Evolutionary conservation across 345 rosid species (phyloP), one percentile per base, ranked within the genome.

Genomic region (Pistacia integerrima): DNA sequence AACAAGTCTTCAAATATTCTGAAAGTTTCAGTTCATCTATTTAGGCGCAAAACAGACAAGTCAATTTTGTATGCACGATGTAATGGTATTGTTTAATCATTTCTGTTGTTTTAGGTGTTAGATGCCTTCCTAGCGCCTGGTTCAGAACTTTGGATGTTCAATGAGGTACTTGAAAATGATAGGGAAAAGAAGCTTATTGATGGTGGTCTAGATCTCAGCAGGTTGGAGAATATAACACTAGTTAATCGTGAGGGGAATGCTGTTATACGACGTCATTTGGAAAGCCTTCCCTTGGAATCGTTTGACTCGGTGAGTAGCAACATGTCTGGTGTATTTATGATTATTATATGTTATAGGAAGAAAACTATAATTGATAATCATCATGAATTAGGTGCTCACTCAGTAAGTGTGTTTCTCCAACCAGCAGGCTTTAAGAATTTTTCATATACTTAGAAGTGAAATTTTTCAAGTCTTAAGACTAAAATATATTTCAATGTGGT

Each of bases 91-190:
- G 48, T 66, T 44, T 62, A 33, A 58, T 80, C 8, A 28, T 72
- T 38, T 54, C 59, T 85, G 49, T 68, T 81, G 64, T 18, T 76
- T 64, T 77, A 89, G 93, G 95, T 88, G 69, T 76, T 91, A 88
- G 95, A 91, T 82, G 93, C 92, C 30, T 86, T 81, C 76, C 81
- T 91, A 59, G 93, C 95, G 74, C 84, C 81, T 51, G 87, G 81
- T 54, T 91, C 95, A 36, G 95, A 91, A 84, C 95, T 88, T n/a
- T 91, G 95, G 93, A 89, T 91, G 95, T 91, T 91, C 87, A 91
- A 91, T 75, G 92, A 91, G 33, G 95, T 91, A 74, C 86, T 78
- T 36, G 95, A 91, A 79, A 83, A 64, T 20, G 95, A 89, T 65
- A 89, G 95, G 85, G 92, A 89, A 36, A 83, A 70, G 82, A 91